These are phyloP conservation scores for Carnegiea gigantea DNA, from an alignment of 179 eudicot genomes.

Conservation along the genomic window DNA sequence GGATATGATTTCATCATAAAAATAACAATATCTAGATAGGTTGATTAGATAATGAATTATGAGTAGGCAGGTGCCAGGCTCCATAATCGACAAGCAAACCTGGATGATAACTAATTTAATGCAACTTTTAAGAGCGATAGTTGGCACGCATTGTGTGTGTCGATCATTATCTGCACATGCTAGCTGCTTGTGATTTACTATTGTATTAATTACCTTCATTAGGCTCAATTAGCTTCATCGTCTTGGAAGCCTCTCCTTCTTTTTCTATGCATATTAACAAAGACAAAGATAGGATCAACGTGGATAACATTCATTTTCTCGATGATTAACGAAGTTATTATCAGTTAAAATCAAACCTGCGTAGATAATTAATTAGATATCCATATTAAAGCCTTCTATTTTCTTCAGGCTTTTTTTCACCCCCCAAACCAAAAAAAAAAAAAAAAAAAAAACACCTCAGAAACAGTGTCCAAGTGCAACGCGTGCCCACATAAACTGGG, in stretches of 20 bases:
- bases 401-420: no score
- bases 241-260: not conserved
- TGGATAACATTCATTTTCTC: not conserved
- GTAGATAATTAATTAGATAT: no score
- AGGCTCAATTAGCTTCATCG: not conserved
- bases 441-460: no score
- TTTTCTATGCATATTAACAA: not conserved
- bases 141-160: not conserved
- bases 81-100: constrained; percentile 8
- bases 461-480: no score
- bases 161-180: constrained; percentile 9
- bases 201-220: not conserved
- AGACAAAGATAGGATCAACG: not conserved
- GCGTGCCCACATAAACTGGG: no score
- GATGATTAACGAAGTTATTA: not conserved
- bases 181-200: not conserved
- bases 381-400: no score
- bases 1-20: no score
- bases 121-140: not conserved
- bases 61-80: not conserved
- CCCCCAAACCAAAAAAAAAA: no score
- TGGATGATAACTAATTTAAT: not conserved
- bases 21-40: not conserved
- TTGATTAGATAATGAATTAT: not conserved
- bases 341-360: no score